Base-by-base conservation (phyloP, 2,329 filamentous ascomycete genomes). In the Aspergillus arachidicola region DNA sequence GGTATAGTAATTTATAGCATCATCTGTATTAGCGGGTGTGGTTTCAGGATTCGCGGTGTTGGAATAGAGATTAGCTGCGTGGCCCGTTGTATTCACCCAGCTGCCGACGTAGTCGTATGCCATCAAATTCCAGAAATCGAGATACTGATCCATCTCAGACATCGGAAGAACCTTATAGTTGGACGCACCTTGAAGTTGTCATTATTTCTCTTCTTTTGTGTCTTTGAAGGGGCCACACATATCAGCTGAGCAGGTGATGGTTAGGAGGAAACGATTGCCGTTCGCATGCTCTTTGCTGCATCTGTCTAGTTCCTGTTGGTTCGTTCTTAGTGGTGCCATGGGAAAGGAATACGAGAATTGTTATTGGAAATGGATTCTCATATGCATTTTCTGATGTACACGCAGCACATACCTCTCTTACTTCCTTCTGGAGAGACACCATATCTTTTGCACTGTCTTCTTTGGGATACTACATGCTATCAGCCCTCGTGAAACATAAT, bases 51-150 rank as follows among this genome's bases (percentile, higher is more conserved):
- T 86, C 7, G 79, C 72, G 1, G 69, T 68, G 28, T 85, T 89
- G 0, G 84, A 84, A 72, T 85, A 91, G 43, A 97, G 75, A 75
- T 97, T 97, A 6, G 94, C 87, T 75, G 93, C 89, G 79, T 98
- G 93, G 5, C 90, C 93, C 1, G 91, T 83, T 4, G 73, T 75
- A 3, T 79, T 70, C 71, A 94, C 91, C 93, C 93, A 97, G 3
- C 88, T 90, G 1, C 94, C 94, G 6, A 93, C 68, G 75, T 88
- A 96, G 79, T 96, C 93, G 78, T 96, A 96, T 1, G 91, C 91
- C 93, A 96, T 96, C 10, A 81, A 69, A 67, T 85, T 84, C 79
- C 81, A 84, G 75, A 84, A 83, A 67, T 84, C 81, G 46, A 85
- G 76, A 56, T 82, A 78, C 19, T 72, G 50, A 68, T 83, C 77